phyloP scores from a whole-genome alignment of 2,329 filamentous ascomycete genomes.

The Aspergillus tubingensis region DNA sequence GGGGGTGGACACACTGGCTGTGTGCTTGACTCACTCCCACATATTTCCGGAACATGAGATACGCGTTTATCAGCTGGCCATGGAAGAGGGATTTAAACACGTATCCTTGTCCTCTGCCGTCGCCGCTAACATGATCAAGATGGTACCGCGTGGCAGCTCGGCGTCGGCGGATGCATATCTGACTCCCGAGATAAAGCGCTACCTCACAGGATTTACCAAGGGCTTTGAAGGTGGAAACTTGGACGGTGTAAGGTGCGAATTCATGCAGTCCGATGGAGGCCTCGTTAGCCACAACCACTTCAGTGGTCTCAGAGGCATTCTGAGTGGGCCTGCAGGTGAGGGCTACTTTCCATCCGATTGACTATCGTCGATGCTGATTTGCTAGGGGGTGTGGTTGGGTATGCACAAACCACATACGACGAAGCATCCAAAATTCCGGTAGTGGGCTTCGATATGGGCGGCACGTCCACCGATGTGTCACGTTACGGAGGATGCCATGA shows the following conservation, averaged over 20 bases:
- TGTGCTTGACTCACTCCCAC: slow-evolving; percentile 74
- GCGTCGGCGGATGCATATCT: slow-evolving; percentile 75
- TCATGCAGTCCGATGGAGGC: slow-evolving; percentile 70
- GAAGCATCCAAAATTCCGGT: slow-evolving; percentile 60
- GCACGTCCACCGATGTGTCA: slow-evolving; percentile 84
- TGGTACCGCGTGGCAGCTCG: slow-evolving; percentile 70
- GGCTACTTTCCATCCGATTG: neutral
- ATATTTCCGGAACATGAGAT: slow-evolving; percentile 82
- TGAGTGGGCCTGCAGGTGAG: slow-evolving; percentile 77
- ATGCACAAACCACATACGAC: slow-evolving; percentile 88
- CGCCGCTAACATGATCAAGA: slow-evolving; percentile 65
- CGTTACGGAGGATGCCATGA: slow-evolving; percentile 73
- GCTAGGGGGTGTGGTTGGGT: slow-evolving; percentile 74
- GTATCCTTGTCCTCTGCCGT: slow-evolving; percentile 73
- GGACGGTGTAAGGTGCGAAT: neutral
- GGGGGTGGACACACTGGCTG: slow-evolving; percentile 40
- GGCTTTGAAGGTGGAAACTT: neutral
- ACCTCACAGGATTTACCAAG: neutral
- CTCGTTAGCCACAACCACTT: slow-evolving; percentile 59
- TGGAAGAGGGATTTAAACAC: slow-evolving; percentile 69
- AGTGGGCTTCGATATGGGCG: slow-evolving; percentile 94
- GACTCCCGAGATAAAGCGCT: slow-evolving; percentile 63
- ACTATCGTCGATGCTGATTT: neutral
- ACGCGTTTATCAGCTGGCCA: slow-evolving; percentile 70
- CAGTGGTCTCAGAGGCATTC: slow-evolving; percentile 77